These are phyloP conservation scores for Ambrosia hybrid DNA, from an alignment of 140 eudicot genomes.

Conservation along the genomic window DNA sequence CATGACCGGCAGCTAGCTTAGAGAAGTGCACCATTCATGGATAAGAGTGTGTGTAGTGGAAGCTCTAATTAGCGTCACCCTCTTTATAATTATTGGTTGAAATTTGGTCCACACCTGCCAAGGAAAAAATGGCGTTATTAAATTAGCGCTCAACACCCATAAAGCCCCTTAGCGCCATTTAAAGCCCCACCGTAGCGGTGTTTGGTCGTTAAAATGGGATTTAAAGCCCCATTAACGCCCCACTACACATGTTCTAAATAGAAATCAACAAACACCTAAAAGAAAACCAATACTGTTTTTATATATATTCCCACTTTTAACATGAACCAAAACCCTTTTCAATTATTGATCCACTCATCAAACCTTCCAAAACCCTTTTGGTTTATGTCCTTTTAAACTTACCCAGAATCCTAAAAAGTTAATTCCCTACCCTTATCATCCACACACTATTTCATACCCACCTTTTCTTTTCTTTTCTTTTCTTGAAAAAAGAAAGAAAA, in stretches of 20 bases:
- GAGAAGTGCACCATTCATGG: slow-evolving; percentile 42
- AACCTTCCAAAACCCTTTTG: slow-evolving; percentile 34
- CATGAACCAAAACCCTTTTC: slow-evolving; percentile 20
- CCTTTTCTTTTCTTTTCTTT: not conserved
- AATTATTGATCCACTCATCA: slow-evolving; percentile 40
- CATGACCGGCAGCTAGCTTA: slow-evolving; percentile 37
- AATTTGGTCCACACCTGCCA: no score
- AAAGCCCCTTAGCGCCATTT: no score
- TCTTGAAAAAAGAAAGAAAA: slow-evolving; percentile 25
- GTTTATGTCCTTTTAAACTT: slow-evolving; percentile 29
- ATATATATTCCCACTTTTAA: slow-evolving; percentile 22
- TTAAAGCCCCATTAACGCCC: no score
- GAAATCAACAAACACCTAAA: slow-evolving; percentile 5
- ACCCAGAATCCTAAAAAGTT: slow-evolving; percentile 34
- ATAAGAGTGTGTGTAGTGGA: not conserved
- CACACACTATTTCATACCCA: slow-evolving; percentile 27
- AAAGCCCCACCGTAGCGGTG: no score
- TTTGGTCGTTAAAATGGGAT: no score
- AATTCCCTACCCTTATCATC: slow-evolving; percentile 22
- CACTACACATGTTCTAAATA: no score
- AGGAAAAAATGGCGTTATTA: no score
- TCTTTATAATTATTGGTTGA: no score
- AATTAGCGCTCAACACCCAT: no score
- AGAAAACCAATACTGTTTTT: slow-evolving; percentile 24
- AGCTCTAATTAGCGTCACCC: no score